Conservation (phyloP, 1,139 yeast genomes). For the Candida sp. region DNA sequence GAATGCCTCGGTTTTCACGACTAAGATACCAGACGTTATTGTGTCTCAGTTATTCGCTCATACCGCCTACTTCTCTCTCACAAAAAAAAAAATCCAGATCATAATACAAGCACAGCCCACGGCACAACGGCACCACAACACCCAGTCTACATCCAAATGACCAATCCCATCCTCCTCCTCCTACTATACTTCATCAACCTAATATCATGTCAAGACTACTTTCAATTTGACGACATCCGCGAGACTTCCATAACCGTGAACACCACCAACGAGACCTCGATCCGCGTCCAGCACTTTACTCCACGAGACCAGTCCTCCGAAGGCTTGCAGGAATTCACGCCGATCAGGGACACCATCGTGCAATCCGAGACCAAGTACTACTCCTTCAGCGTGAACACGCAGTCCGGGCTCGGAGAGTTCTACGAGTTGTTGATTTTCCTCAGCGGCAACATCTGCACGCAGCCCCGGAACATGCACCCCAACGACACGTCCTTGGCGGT, state of each 20-base stretch:
- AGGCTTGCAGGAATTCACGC: constrained; percentile 49
- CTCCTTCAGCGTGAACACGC: constrained; percentile 49
- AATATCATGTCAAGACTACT: background rate
- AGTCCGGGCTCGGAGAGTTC: constrained; percentile 49
- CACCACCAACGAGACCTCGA: background rate
- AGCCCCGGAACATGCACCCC: constrained; percentile 38
- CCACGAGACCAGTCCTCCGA: constrained; percentile 13
- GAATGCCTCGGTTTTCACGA: too few species aligned
- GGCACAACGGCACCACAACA: too few species aligned
- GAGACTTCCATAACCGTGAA: background rate
- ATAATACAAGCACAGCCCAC: too few species aligned
- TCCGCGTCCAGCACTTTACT: constrained; percentile 1
- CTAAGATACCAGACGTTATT: too few species aligned
- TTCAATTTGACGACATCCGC: background rate
- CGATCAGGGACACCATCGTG: constrained; percentile 40
- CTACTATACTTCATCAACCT: background rate
- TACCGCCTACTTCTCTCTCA: too few species aligned
- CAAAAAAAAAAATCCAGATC: too few species aligned
- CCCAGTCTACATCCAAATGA: background rate
- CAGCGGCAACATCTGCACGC: constrained; percentile 61
- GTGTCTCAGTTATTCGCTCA: too few species aligned
- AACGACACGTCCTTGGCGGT: constrained; percentile 48
- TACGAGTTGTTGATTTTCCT: constrained; percentile 60
- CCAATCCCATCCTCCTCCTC: background rate
- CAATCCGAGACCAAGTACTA: constrained; percentile 47